Evolutionary conservation across 345 rosid genomes (phyloP), one percentile per base, ranked within the genome.

Genomic region (Pistacia integerrima): DNA sequence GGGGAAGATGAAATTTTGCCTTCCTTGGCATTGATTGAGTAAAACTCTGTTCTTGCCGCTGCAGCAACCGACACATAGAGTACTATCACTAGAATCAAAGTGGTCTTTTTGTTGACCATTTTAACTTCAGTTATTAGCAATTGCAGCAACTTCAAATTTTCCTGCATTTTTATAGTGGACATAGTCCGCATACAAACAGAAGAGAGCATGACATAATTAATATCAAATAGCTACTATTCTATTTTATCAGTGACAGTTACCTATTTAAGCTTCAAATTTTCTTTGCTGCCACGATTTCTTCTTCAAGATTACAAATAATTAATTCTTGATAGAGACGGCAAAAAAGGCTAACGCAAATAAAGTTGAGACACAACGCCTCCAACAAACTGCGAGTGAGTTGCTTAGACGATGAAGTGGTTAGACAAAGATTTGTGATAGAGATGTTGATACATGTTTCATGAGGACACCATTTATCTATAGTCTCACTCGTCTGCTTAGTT

Each of bases 41-140:
- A 28, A 25, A 36, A 28, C 58, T 60, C 63, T 9, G 60, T 66
- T 72, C 79, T 70, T 81, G 81, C 75, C 2, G 64, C 84, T 17
- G 70, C 48, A 76, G 75, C 76, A 5, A 56, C 77, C 8, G 46
- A 65, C 35, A 74, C 64, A 62, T 14, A 55, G 4, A 49, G 73
- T 10, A 73, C 55, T 36, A 73, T 30, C n/a, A 64, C 63, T 5
- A 49, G 30, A 46, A 69, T 51, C 22, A 36, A 30, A 52, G 52
- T 28, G 10, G 46, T 49, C 52, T 46, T 36, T 36, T 20, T 22
- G 62, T 30, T 33, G 12, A 51, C 69, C 83, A 80, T 70, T 38
- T 16, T 0, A 18, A 61, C 22, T 79, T 59, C 9, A 30, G 44
- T 70, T 28, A 48, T 5, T 20, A 25, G 41, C 46, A 4, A 13